Evolutionary conservation across 1,284 basidiomycete genomes (phyloP).

Genomic region (Rhodofomes roseus): DNA sequence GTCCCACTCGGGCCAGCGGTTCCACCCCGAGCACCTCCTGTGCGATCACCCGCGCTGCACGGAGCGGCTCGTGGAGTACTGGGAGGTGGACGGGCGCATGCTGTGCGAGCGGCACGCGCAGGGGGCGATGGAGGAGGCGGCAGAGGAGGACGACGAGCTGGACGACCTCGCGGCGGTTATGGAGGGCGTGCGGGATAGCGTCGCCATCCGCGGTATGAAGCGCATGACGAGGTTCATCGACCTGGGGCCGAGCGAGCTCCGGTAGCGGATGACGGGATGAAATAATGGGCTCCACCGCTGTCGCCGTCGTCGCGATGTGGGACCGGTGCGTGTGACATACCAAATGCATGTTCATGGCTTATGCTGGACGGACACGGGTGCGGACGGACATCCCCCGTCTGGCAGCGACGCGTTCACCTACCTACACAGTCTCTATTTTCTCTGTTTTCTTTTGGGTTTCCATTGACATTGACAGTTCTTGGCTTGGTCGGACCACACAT

Average conservation of each 20-base stretch:
- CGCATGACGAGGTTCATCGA: slow-evolving; percentile 62
- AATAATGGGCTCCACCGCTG: not conserved
- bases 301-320: not conserved
- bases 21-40: slow-evolving; percentile 81
- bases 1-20: slow-evolving; percentile 70
- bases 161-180: slow-evolving; percentile 15
- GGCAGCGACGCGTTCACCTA: not conserved
- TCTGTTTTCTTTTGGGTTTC: not conserved
- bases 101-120: slow-evolving; percentile 75
- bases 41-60: slow-evolving; percentile 61
- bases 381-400: not conserved
- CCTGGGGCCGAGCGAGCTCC: slow-evolving; percentile 21
- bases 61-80: slow-evolving; percentile 72
- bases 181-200: slow-evolving; percentile 49
- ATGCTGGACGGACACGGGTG: not conserved
- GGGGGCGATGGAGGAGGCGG: slow-evolving; percentile 32
- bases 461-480: not conserved
- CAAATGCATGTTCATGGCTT: not conserved
- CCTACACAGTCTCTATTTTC: not conserved
- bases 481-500: not conserved
- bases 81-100: slow-evolving; percentile 80
- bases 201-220: slow-evolving; percentile 49
- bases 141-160: slow-evolving; percentile 27
- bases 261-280: slow-evolving; percentile 2
- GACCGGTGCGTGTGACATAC: not conserved